Evolutionary conservation across 495 filamentous ascomycete species (phyloP), one percentile per base, ranked within the genome.

Genomic region (Penicillium cinerascens): DNA sequence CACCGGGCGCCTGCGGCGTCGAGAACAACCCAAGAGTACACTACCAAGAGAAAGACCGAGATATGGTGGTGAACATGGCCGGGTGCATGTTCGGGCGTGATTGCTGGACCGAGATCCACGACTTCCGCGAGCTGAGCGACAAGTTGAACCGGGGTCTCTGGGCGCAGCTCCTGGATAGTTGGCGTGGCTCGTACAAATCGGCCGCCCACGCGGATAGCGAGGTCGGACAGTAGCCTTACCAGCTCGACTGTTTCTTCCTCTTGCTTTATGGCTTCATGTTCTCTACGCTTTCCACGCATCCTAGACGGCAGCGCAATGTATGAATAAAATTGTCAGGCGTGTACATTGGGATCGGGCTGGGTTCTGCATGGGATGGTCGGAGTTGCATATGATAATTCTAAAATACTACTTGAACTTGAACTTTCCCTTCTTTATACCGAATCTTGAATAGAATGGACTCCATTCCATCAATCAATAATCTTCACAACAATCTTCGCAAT

Each of bases 11-110:
- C 2, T 99, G 93, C 69, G 83, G 85, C 11, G 88, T 92, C 21
- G 80, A 76, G 13, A 81, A 85, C 44, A 86, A 96, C 61, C 77
- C 81, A 0, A 74, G 78, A 4, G 84, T 96, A 29, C 95, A 97
- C 67, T 99, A 97, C 67, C 78, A 87, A 38, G 80, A 95, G 68
- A 75, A 82, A 27, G 91, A 91, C 41, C 80, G 88, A 16, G 93
- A 99, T 68, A 95, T 99, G 60, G 59, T 97, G n/a, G 92, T 99
- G 56, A 99, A 97, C 65, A 97, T 97, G 92, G 93, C 93, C 2
- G 95, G 95, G 3, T 99, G 93, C 65, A 87, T 92, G 63, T 97
- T 87, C 83, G 93, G 93, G 3, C 82, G 93, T 20, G 95, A 99
- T 73, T 99, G 93, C 65, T 97, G 95, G 93, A 84, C 87, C 25